A percentile compares a stretch with the other conserved stretches of the same genome.
These are phyloP conservation scores for Logfia minima DNA, from an alignment of 129 eudicot species.

Conservation along the genomic window DNA sequence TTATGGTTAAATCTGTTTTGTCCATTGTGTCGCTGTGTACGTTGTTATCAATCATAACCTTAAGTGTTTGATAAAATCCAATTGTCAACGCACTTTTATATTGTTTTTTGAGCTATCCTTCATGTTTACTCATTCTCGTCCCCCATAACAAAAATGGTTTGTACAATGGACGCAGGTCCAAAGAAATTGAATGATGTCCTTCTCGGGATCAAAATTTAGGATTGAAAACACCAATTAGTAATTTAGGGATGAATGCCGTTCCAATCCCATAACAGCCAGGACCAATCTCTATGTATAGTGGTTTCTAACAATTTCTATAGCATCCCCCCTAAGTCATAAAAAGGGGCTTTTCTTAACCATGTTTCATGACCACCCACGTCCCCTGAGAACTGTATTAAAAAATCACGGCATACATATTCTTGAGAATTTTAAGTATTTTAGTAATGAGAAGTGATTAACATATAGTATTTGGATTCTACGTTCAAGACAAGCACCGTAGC, in stretches of 20 bases:
- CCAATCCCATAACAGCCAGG: slow-evolving; percentile 12
- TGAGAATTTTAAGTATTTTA: background rate
- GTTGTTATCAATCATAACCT: no score
- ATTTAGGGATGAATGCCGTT: slow-evolving; percentile 13
- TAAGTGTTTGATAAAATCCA: no score
- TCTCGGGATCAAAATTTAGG: slow-evolving; percentile 21
- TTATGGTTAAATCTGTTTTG: no score
- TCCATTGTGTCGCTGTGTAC: no score
- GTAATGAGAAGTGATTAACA: background rate
- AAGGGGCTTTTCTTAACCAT: slow-evolving; percentile 7
- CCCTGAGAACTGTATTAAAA: background rate
- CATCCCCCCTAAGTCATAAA: background rate
- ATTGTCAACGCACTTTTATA: background rate
- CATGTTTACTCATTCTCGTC: slow-evolving; percentile 6
- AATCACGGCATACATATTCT: background rate
- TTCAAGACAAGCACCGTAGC: background rate
- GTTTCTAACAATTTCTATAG: slow-evolving; percentile 1
- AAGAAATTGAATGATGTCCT: slow-evolving; percentile 16
- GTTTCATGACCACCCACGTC: slow-evolving; percentile 19
- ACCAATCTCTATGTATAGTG: slow-evolving; percentile 20
- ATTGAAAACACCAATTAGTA: slow-evolving; percentile 4
- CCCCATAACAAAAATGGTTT: slow-evolving; percentile 17
- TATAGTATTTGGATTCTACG: background rate
- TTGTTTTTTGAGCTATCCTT: background rate
- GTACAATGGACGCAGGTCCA: slow-evolving; percentile 15